Base-by-base conservation (phyloP, 169 alveolate species). In the Plasmodium gallinaceum region DNA sequence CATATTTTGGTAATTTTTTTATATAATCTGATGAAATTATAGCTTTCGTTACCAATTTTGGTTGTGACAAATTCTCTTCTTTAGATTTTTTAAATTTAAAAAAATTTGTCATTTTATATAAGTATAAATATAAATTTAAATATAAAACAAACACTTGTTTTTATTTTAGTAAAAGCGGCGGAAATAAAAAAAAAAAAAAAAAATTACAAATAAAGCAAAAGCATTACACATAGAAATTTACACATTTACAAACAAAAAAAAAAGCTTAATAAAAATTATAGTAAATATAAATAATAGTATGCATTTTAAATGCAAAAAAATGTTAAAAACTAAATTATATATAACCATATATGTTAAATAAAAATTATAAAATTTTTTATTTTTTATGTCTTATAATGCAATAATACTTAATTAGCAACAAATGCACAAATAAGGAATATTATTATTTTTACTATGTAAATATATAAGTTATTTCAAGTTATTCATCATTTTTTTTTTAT, bases 31-130 rank as follows among this genome's bases (percentile, higher is more conserved):
- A 83, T 14, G 91, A 83, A 14, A 70, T 83, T 43, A 83, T 83
- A 48, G 91, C 73, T 83, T 69, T 70, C 57, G 91, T 83, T 60
- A 83, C 91, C 57, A 83, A 52, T 61, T 83, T 83, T 7, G 91
- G 91, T 52, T 83, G 91, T 18, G 85, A 22, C 45, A 83, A 74
- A 73, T 68, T 83, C 54, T 69, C 91, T 54, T 83, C 91, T 68
- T 83, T 60, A 52, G 80, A 69, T 68, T 83, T 83, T 83, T 58
- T 52, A 14, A 83, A 52, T 54, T 66, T 66, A 71, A 83, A 83
- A 32, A 83, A 69, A 45, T 83, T 68, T 66, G 80, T 46, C 91
- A 83, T 83, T 57, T 70, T 78, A 45, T 65, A 42, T 24, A 24
- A 12, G 42, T 62, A 52, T 46, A 37, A 26, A 46, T 57, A 42